Conservation (phyloP, 768 basidiomycete species). For the Ramaria rubella region DNA sequence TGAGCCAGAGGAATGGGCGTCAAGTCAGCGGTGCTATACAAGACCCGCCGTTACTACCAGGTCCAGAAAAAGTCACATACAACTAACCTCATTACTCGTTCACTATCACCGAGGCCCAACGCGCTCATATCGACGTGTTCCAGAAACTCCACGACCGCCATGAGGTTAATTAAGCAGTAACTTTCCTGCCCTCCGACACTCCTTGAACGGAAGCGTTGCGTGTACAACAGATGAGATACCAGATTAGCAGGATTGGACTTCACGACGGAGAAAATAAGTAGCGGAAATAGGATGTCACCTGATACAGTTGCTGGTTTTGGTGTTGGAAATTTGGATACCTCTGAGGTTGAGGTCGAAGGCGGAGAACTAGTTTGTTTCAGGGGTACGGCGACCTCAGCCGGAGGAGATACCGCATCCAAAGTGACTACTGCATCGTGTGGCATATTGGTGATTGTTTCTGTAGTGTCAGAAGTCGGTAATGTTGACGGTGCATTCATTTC, state of each 20-base stretch:
- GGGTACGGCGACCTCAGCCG: neutral
- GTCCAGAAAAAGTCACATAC: constrained; percentile 11
- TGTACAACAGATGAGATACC: constrained; percentile 52
- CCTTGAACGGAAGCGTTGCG: constrained; percentile 52
- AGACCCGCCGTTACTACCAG: neutral
- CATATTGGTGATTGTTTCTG: too few species aligned
- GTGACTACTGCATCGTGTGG: too few species aligned
- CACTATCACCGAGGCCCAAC: constrained; percentile 55
- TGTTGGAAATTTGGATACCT: neutral
- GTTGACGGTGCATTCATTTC: too few species aligned
- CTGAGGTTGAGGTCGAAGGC: neutral
- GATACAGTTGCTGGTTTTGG: constrained; percentile 43
- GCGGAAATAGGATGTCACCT: constrained; percentile 84
- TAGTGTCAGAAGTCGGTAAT: too few species aligned
- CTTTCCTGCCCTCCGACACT: constrained; percentile 75
- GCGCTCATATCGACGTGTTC: constrained; percentile 87
- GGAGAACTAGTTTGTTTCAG: neutral
- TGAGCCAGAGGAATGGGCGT: constrained; percentile 73
- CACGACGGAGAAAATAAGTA: constrained; percentile 92
- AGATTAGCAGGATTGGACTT: constrained; percentile 84
- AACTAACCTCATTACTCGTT: constrained; percentile 56
- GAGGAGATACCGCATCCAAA: too few species aligned
- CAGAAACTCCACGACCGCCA: constrained; percentile 93
- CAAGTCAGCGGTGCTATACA: constrained; percentile 62
- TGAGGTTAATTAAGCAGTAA: constrained; percentile 89